Conservation (phyloP, 2,329 filamentous ascomycete genomes). For the Sporothrix brunneoviolacea region DNA sequence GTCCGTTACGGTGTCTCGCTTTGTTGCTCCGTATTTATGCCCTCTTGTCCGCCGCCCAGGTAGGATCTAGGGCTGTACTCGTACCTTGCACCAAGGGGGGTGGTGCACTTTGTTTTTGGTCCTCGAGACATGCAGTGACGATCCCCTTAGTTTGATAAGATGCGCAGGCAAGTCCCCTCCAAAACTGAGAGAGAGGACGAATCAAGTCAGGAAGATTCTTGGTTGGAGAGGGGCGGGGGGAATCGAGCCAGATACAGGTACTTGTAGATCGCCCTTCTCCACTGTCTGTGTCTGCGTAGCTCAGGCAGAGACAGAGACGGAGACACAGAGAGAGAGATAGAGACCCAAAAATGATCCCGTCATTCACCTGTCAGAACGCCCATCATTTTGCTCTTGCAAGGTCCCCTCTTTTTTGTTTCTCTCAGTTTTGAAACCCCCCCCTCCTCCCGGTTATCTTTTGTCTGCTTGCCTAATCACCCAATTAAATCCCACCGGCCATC, state of each 20-base stretch:
- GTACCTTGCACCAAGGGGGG: slow-evolving; percentile 1
- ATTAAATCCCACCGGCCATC: too few relatives aligned
- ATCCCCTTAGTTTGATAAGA: slow-evolving; percentile 3
- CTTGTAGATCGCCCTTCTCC: too few relatives aligned
- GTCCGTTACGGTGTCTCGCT: not conserved
- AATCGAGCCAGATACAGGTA: too few relatives aligned
- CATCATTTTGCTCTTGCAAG: not conserved
- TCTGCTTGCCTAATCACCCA: too few relatives aligned
- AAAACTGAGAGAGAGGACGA: too few relatives aligned
- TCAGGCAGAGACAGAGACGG: not conserved
- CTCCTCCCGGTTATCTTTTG: too few relatives aligned
- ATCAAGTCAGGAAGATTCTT: too few relatives aligned
- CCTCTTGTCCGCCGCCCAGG: too few relatives aligned
- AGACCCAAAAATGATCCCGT: not conserved
- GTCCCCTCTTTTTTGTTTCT: not conserved
- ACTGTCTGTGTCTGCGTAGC: not conserved
- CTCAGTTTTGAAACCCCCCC: not conserved
- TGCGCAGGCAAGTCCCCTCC: slow-evolving; percentile 1
- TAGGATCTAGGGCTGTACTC: too few relatives aligned
- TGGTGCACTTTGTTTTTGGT: not conserved
- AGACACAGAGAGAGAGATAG: too few relatives aligned
- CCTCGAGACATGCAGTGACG: slow-evolving; percentile 4
- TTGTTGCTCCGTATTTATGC: not conserved
- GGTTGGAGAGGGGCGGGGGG: too few relatives aligned
- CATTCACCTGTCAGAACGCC: not conserved